Evolutionary conservation across 306 rosid species (phyloP), one percentile per base, ranked within the genome.

Genomic region (Mimosa bimucronata): DNA sequence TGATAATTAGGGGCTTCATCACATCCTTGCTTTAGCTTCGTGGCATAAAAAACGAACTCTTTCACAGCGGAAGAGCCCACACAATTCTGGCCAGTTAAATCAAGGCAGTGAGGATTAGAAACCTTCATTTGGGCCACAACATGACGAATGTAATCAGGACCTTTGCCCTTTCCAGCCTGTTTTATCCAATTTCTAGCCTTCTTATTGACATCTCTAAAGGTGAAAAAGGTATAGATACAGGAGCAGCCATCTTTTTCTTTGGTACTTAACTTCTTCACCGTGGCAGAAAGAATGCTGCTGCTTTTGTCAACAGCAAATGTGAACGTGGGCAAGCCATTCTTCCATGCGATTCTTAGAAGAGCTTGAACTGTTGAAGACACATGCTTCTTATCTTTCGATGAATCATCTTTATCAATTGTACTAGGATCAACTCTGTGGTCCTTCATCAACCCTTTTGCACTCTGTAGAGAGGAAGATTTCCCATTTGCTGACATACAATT

Each of bases 41-140:
- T 92, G 7, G 99, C 91, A 61, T 90, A 87, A 77, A 96, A 73
- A 78, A 91, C 94, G 86, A 88, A 93, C 82, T 91, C 98, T 77
- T 90, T 91, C 30, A 77, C 34, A n/a, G 75, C 77, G 60, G 85
- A 77, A 48, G 85, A 82, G 69, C 83, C 81, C 72, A 45, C 69
- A 41, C 73, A 52, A 57, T 64, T 74, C 66, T 83, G 82, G 60
- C 85, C 71, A 41, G 75, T 60, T 57, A 87, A 82, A 85, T 72
- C 83, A 80, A 84, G 80, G 76, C 52, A 72, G 76, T 76, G 89
- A 25, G 90, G 81, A 77, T 85, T 89, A 58, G 97, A 89, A 77
- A 90, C 94, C 85, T 85, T 91, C 99, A 96, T 90, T 74, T 93
- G 98, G 57, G 98, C 98, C 78, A 95, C 81, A 68, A 85, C 89